Evolutionary conservation across 176 grass and related monocot genomes (phyloP), one percentile per base, ranked within the genome.

Genomic region (Metroxylon sagu): DNA sequence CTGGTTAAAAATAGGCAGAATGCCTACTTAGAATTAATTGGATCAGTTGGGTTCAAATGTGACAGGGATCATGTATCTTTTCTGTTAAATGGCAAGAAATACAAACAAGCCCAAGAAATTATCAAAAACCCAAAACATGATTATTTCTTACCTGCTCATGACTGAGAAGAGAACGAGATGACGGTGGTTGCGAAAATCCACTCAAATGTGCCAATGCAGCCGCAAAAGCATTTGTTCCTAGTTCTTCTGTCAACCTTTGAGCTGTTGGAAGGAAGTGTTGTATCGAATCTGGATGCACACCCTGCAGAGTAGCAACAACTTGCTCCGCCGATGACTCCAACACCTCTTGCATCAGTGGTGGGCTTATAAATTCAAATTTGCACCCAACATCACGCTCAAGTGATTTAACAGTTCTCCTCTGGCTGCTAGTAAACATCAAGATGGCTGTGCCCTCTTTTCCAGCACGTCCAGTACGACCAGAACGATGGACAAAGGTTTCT

Each of bases 401-500:
- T 19, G 93, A 92, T 75, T 69, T 98, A 74, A 98, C 84, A 67
- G 93, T 92, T 61, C 88, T 90, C 71, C 77, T 82, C 76, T 98
- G 93, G 58, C 53, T 98, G 67, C 63, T 81, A 76, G 93, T 98
- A 70, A 89, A 88, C 93, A 98, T 98, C 74, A 98, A 92, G 74
- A 98, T 85, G 25, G 93, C 84, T 58, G 7, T 83, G 75, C 93
- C 93, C 73, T 25, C 82, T 80, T 98, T 98, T 26, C 93, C 93
- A 78, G 93, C 93, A 49, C 93, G 84, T 49, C 93, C 93, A 77
- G 93, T 98, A 50, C 93, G 93, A 14, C 93, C 93, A 67, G 93
- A 98, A 48, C 93, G 93, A 73, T 98, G 93, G 56, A 98, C 93
- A 76, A 98, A 98, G 52, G 93, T 98, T 61, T 98, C 93, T 18